These are phyloP conservation scores for Scedosporium apiospermum DNA, from an alignment of 2,329 filamentous ascomycete genomes.

Conservation along the genomic window DNA sequence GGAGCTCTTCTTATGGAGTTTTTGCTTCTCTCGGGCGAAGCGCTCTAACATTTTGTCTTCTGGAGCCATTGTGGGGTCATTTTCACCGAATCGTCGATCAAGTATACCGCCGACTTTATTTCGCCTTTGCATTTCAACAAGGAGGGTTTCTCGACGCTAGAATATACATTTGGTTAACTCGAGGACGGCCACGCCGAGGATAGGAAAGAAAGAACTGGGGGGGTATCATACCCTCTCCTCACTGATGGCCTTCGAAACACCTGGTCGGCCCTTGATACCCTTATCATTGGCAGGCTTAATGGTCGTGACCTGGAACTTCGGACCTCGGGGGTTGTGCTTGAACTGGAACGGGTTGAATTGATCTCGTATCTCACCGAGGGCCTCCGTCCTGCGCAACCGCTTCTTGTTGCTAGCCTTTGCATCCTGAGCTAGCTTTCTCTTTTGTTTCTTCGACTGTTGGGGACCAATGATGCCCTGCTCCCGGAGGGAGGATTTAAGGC, in stretches of 20 bases:
- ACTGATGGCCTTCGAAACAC: slow-evolving; percentile 73
- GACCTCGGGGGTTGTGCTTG: slow-evolving; percentile 65
- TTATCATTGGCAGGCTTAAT: slow-evolving; percentile 46
- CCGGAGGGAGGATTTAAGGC: slow-evolving; percentile 80
- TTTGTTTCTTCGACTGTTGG: slow-evolving; percentile 92
- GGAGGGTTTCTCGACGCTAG: slow-evolving; percentile 67
- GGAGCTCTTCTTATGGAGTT: slow-evolving; percentile 63
- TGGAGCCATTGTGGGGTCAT: slow-evolving; percentile 85
- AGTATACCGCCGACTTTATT: slow-evolving; percentile 90
- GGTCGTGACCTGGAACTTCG: slow-evolving; percentile 79
- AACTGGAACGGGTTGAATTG: slow-evolving; percentile 98
- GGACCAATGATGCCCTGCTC: slow-evolving; percentile 86
- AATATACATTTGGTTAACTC: slow-evolving; percentile 9
- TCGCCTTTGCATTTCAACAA: slow-evolving; percentile 81
- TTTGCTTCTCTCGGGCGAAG: slow-evolving; percentile 81
- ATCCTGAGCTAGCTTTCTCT: slow-evolving; percentile 62
- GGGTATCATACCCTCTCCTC: slow-evolving; percentile 62
- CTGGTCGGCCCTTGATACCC: slow-evolving; percentile 63
- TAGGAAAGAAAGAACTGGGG: no score
- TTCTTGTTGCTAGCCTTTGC: slow-evolving; percentile 58
- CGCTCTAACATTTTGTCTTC: slow-evolving; percentile 88
- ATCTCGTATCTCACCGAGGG: slow-evolving; percentile 79
- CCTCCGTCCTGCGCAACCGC: slow-evolving; percentile 65
- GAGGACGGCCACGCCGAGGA: slow-evolving; percentile 8
- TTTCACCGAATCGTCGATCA: slow-evolving; percentile 91